phyloP scores from a whole-genome alignment of 2,329 filamentous ascomycete species.

The Ceratocystis albifundus region DNA sequence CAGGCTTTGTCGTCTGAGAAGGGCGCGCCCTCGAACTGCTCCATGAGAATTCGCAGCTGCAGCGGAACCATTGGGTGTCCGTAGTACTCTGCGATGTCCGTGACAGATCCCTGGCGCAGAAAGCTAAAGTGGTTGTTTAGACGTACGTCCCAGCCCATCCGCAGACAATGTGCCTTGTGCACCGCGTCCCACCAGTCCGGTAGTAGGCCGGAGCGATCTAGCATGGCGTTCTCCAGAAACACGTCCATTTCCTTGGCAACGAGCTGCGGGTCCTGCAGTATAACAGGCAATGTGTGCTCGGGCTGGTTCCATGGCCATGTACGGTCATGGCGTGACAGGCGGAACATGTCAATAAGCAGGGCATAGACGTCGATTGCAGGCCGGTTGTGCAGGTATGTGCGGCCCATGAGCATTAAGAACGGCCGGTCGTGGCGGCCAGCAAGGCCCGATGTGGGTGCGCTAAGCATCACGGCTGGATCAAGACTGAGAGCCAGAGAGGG shows the following conservation, averaged over 20 bases:
- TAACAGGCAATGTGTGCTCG: background rate
- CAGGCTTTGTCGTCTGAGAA: background rate
- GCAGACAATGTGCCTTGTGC: conserved; percentile 1
- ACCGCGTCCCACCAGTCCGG: background rate
- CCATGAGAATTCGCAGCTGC: background rate
- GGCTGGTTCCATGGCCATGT: background rate
- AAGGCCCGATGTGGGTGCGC: background rate
- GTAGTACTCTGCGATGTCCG: background rate
- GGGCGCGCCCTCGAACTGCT: background rate
- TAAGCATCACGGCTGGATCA: background rate
- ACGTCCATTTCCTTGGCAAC: background rate
- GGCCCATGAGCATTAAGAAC: conserved; percentile 1
- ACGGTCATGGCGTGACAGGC: background rate
- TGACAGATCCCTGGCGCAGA: background rate
- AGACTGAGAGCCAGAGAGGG: background rate
- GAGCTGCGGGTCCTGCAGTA: background rate
- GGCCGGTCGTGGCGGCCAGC: background rate
- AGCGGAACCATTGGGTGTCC: background rate
- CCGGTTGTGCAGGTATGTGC: conserved; percentile 1
- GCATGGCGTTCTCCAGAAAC: background rate
- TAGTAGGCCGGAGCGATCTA: background rate
- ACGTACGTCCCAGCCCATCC: background rate
- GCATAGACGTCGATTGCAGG: background rate
- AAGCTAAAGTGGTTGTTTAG: background rate
- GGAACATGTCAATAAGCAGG: conserved; percentile 6